Evolutionary conservation across 2,329 filamentous ascomycete species (phyloP).

Genomic region (Delphinella strobiligena): DNA sequence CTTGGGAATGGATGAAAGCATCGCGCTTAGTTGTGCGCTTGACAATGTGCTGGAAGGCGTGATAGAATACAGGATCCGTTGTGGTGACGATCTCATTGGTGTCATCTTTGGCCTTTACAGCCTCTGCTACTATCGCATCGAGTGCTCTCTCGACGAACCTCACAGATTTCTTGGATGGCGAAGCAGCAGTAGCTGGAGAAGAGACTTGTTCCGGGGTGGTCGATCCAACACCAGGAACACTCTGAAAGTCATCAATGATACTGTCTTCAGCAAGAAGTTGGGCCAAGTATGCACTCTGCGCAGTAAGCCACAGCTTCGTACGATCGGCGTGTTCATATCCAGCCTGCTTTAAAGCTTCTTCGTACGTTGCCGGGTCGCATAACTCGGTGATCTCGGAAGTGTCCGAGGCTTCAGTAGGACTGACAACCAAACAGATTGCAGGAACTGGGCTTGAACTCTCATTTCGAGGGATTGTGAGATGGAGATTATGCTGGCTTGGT

Average conservation of each 20-base stretch:
- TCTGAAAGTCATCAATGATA: conserved; percentile 17
- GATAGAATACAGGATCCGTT: conserved; percentile 71
- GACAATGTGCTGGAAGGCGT: conserved; percentile 67
- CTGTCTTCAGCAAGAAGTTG: background rate
- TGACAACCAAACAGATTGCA: conserved; percentile 42
- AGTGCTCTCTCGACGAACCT: conserved; percentile 45
- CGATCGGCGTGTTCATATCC: conserved; percentile 68
- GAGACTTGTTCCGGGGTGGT: conserved; percentile 16
- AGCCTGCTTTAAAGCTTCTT: conserved; percentile 57
- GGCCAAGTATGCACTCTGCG: conserved; percentile 57
- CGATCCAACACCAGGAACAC: conserved; percentile 18
- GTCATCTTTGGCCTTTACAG: background rate
- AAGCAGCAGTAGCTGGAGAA: conserved; percentile 12
- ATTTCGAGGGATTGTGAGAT: conserved; percentile 31
- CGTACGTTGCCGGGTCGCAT: conserved; percentile 66
- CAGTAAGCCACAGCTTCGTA: conserved; percentile 74
- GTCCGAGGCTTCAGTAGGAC: conserved; percentile 25
- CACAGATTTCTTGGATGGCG: conserved; percentile 57
- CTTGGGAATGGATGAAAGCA: conserved; percentile 71
- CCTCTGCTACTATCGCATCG: background rate
- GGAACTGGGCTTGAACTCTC: conserved; percentile 50
- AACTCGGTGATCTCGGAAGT: conserved; percentile 41
- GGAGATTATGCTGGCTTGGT: conserved; percentile 56
- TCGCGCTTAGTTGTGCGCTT: conserved; percentile 54
- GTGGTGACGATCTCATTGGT: background rate